Evolutionary conservation across 139 green algal species (phyloP), one percentile per base, ranked within the genome.

Genomic region (Picochlorum sp.): DNA sequence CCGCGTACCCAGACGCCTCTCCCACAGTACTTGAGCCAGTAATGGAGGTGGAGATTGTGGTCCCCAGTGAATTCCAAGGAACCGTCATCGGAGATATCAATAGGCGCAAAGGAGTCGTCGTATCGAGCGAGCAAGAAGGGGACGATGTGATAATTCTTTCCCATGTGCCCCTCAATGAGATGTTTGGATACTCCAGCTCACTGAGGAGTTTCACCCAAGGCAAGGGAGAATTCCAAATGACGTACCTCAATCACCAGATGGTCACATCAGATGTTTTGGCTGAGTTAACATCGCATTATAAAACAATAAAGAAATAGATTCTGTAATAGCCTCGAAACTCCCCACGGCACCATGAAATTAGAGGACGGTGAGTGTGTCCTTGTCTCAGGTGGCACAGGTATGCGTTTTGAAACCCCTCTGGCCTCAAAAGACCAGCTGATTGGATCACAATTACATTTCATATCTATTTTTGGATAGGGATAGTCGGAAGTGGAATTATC

Each of bases 141-240:
- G 73, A 81, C 23, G 77, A 83, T 60, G 66, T 71, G 1, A 49
- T 81, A 6, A 70, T 85, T 28, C 18, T 70, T 37, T 68, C 80
- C n/a, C 55, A 85, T 51, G 91, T 98, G 49, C 94, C 94, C 3
- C 80, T 99, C 57, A 93, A 92, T 55, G 84, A 92, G 54, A 99
- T 99, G 94, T 99, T 99, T 85, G 94, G 94, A 23, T 99, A 99
- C 80, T 91, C 78, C 61, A 98, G 88, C 3, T 82, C 83, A 14
- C 79, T 99, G 62, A 77, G 94, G 5, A 89, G 73, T 59, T 92
- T 95, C 80, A 99, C 94, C 4, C 77, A 92, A 79, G 92, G 92
- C 73, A 97, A 97, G 79, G 92, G 94, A 9, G 94, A 99, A 77
- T 99, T 97, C 69, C 88, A 75, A 3, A 99, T 99, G 94, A 92